These are phyloP conservation scores for Lachancea sp. DNA, from an alignment of 805 yeast species.

Conservation along the genomic window DNA sequence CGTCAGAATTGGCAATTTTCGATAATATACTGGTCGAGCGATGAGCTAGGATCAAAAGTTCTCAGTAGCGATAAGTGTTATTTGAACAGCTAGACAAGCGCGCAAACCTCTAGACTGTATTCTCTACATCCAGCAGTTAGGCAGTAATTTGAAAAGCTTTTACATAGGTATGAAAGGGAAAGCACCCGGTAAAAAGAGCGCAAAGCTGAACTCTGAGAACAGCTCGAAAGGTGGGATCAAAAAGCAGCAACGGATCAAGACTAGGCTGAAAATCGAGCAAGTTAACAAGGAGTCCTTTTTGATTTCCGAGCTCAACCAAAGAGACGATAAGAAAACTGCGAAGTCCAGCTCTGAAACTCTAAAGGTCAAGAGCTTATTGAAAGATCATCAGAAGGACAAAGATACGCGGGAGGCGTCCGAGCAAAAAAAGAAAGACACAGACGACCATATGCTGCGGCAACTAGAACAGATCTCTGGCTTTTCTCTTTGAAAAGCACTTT, in stretches of 20 bases:
- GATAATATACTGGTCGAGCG: neutral
- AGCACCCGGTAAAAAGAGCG: neutral
- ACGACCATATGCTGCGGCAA: constrained; percentile 27
- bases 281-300: constrained; percentile 17
- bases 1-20: neutral
- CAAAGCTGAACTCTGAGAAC: neutral
- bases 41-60: too few relatives aligned
- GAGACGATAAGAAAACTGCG: constrained; percentile 4
- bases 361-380: constrained; percentile 16
- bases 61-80: too few relatives aligned
- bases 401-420: constrained; percentile 16
- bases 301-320: constrained; percentile 5
- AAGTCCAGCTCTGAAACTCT: constrained; percentile 9
- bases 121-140: neutral
- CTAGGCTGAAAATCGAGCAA: constrained; percentile 20
- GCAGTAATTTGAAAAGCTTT: neutral
- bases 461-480: constrained; percentile 32
- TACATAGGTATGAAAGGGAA: neutral
- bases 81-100: too few relatives aligned
- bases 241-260: constrained; percentile 21
- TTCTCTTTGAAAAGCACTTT: constrained; percentile 16
- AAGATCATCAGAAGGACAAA: constrained; percentile 27
- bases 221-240: constrained; percentile 3
- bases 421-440: constrained; percentile 23
- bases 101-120: neutral